Percentiles rank a stretch among this genome's conserved stretches.
Evolutionary conservation across 768 basidiomycete genomes (phyloP).

Genomic region (Amanita pallidorosea): DNA sequence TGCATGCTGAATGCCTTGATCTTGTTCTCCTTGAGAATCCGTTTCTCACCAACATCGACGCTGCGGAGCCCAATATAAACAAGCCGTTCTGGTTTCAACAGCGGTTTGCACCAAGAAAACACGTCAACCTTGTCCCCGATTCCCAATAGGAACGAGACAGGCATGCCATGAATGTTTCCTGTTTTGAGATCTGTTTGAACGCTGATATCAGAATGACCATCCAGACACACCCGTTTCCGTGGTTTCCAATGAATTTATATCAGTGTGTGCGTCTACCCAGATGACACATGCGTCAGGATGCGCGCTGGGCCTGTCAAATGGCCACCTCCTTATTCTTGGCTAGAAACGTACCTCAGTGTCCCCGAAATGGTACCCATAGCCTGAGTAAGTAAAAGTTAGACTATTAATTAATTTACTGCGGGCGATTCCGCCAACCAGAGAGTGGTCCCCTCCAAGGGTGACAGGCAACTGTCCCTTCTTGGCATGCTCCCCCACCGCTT

Average conservation of each 20-base stretch:
- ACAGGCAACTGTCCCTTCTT: constrained; percentile 75
- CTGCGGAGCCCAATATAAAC: constrained; percentile 98
- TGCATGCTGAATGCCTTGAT: constrained; percentile 92
- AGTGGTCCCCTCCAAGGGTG: constrained; percentile 95
- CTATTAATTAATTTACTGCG: background rate
- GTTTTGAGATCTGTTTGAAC: constrained; percentile 4
- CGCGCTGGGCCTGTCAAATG: constrained; percentile 26
- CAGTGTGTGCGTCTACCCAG: constrained; percentile 97
- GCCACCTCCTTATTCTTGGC: constrained; percentile 1
- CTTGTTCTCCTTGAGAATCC: constrained; percentile 65
- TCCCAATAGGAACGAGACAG: constrained; percentile 83
- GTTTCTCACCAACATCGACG: constrained; percentile 81
- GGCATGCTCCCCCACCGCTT: constrained; percentile 63
- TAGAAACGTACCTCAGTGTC: constrained; percentile 48
- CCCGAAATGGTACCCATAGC: constrained; percentile 94
- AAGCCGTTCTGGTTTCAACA: constrained; percentile 60
- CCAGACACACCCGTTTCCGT: constrained; percentile 54
- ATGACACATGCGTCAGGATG: constrained; percentile 80
- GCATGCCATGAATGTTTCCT: constrained; percentile 99
- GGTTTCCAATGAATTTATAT: constrained; percentile 85
- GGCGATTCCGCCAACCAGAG: constrained; percentile 43
- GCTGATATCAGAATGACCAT: constrained; percentile 5
- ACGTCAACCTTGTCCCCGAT: constrained; percentile 33
- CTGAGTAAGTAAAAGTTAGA: constrained; percentile 16
- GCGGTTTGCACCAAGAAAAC: constrained; percentile 46